Base-by-base conservation (phyloP, 2,329 filamentous ascomycete genomes). In the Basipetospora chlamydospora region DNA sequence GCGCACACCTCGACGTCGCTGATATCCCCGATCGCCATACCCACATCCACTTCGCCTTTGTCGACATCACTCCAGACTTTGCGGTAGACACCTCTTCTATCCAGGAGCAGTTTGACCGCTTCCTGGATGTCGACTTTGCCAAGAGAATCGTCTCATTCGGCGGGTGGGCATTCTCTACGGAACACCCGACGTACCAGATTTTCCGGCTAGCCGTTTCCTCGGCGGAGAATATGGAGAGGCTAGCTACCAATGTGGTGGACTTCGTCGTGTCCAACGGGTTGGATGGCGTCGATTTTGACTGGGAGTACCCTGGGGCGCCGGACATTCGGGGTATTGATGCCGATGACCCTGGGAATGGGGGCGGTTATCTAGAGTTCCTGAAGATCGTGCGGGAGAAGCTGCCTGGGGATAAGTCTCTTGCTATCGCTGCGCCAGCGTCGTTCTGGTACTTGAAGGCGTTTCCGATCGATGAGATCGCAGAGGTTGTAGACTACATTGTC, bases 241-340 rank as follows among this genome's bases (percentile, higher is more conserved):
- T 67, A 28, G 45, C 51, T 6, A 41, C 48, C 13, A 58, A 59
- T 42, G 39, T 60, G 26, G 44, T 55, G 39, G 36, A 57, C 15
- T 59, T 69, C 43, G 11, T 66, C 33, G 44, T 55, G 15, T 28
- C 63, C 22, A 28, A 62, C 17, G 44, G 47, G 3, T 43, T 66
- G 0, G 61, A 65, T 32, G 63, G 63, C 0, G 46, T 65, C 8
- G 61, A 65, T 30, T 46, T 64, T 28, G 61, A 66, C 43, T 69
- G 63, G 64, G 62, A 64, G 38, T 65, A 66, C 37, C 57, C 57
- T 1, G 53, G 49, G 17, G 35, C 35, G 6, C 10, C 13, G 7
- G 36, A 38, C 13, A 26, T 38, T 10, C 21, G n/a, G 3, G 28
- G 21, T 9, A 26, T 12, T 12, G 6, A 13, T 5, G n/a, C 21